Conservation (phyloP, 2,329 filamentous ascomycete genomes). For the Sporothrix globosa region DNA sequence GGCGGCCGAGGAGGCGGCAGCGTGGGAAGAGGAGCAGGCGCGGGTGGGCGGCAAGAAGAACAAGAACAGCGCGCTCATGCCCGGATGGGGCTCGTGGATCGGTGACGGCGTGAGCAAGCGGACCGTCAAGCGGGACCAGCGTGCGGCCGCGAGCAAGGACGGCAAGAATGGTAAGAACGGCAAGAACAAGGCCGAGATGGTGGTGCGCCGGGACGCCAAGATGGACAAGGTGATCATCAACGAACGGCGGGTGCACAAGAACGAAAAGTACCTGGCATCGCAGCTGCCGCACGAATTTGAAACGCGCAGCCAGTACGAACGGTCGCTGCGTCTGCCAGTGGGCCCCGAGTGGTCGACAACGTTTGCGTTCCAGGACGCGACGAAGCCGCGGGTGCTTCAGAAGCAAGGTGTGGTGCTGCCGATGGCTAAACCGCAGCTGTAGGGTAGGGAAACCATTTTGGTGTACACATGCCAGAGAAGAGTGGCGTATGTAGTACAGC, state of each 20-base stretch:
- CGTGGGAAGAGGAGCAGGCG: constrained; percentile 71
- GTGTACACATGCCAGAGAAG: background rate
- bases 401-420: constrained; percentile 90
- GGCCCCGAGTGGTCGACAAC: constrained; percentile 98
- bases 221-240: constrained; percentile 86
- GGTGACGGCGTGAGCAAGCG: constrained; percentile 78
- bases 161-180: constrained; percentile 54
- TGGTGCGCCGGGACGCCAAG: constrained; percentile 79
- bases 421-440: constrained; percentile 71
- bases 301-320: constrained; percentile 84
- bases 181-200: constrained; percentile 63
- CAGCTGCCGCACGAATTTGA: constrained; percentile 89
- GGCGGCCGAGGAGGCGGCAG: constrained; percentile 77
- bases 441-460: background rate
- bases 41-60: constrained; percentile 48
- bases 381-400: constrained; percentile 84
- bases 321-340: constrained; percentile 80
- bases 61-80: constrained; percentile 78
- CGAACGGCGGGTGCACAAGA: constrained; percentile 90
- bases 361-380: constrained; percentile 85
- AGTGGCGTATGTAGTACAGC: too few species aligned
- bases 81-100: constrained; percentile 92
- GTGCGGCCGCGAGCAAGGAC: background rate
- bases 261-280: constrained; percentile 82
- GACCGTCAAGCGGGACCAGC: constrained; percentile 63